Evolutionary conservation across 129 eudicot species (phyloP).

Genomic region (Pseudognaphalium luteoalbum): DNA sequence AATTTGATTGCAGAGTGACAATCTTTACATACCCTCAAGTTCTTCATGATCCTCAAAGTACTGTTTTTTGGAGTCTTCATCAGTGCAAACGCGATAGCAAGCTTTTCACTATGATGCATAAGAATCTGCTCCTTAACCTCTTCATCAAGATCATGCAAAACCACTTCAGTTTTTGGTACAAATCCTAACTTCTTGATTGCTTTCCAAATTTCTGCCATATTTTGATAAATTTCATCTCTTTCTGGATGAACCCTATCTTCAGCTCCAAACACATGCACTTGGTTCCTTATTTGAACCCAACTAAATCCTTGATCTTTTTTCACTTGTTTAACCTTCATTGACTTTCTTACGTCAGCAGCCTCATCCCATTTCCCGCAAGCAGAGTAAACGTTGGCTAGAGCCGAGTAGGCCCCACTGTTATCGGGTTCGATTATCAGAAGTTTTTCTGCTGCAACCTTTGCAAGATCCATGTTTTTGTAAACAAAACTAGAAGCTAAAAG

Average conservation of each 20-base stretch:
- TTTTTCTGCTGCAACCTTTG: slow-evolving; percentile 61
- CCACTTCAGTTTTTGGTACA: slow-evolving; percentile 64
- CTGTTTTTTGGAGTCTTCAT: slow-evolving; percentile 64
- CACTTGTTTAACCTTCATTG: slow-evolving; percentile 69
- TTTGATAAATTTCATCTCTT: slow-evolving; percentile 53
- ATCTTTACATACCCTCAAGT: slow-evolving; percentile 84
- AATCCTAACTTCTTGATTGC: slow-evolving; percentile 77
- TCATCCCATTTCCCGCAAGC: slow-evolving; percentile 84
- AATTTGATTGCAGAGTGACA: slow-evolving; percentile 78
- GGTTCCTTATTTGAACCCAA: slow-evolving; percentile 67
- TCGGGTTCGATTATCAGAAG: slow-evolving; percentile 66
- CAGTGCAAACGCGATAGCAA: slow-evolving; percentile 72
- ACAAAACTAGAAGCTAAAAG: slow-evolving; percentile 71
- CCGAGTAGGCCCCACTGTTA: slow-evolving; percentile 80
- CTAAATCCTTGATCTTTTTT: slow-evolving; percentile 88
- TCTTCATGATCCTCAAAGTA: slow-evolving; percentile 76
- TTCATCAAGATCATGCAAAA: slow-evolving; percentile 79
- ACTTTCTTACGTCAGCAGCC: slow-evolving; percentile 65
- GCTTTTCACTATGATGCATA: slow-evolving; percentile 81
- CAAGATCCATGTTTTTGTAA: slow-evolving; percentile 70
- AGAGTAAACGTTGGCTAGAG: slow-evolving; percentile 75
- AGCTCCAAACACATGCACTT: slow-evolving; percentile 74
- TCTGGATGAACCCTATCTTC: slow-evolving; percentile 77
- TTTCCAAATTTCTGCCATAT: slow-evolving; percentile 72
- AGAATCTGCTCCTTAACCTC: slow-evolving; percentile 81